Conservation (phyloP, 306 rosid genomes). For the Comarum palustre region DNA sequence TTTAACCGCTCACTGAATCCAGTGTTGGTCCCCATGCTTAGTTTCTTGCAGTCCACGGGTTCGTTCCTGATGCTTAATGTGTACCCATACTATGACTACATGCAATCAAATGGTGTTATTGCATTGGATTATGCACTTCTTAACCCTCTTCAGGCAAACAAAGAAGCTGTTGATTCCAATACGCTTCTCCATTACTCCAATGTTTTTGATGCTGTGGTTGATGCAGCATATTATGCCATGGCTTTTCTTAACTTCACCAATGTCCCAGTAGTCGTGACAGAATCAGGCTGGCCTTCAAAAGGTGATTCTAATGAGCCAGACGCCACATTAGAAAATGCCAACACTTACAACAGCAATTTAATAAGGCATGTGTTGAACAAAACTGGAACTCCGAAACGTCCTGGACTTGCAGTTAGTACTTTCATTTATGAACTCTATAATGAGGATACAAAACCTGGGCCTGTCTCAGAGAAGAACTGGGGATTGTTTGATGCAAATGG, state of each 20-base stretch:
- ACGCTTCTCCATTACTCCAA: slow-evolving; percentile 77
- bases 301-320: slow-evolving; percentile 67
- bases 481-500: slow-evolving; percentile 69
- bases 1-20: slow-evolving; percentile 61
- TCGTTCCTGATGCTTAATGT: slow-evolving; percentile 74
- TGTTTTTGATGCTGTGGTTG: slow-evolving; percentile 81
- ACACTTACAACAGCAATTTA: slow-evolving; percentile 78
- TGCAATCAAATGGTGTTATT: slow-evolving; percentile 74
- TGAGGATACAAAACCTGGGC: slow-evolving; percentile 60
- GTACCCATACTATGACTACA: slow-evolving; percentile 82
- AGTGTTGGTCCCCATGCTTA: slow-evolving; percentile 67
- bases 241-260: slow-evolving; percentile 65
- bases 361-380: slow-evolving; percentile 67
- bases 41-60: slow-evolving; percentile 64
- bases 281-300: slow-evolving; percentile 84
- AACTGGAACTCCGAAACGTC: slow-evolving; percentile 78
- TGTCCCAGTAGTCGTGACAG: slow-evolving; percentile 69
- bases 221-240: slow-evolving; percentile 77
- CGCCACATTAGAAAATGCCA: slow-evolving; percentile 75
- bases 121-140: slow-evolving; percentile 75
- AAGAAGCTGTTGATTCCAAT: slow-evolving; percentile 85
- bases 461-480: slow-evolving; percentile 74
- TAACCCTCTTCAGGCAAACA: slow-evolving; percentile 62
- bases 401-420: slow-evolving; percentile 68
- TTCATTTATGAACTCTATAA: slow-evolving; percentile 79